Evolutionary conservation across 2,329 filamentous ascomycete genomes (phyloP), one percentile per base, ranked within the genome.

Genomic region (Trichoderma sp.): DNA sequence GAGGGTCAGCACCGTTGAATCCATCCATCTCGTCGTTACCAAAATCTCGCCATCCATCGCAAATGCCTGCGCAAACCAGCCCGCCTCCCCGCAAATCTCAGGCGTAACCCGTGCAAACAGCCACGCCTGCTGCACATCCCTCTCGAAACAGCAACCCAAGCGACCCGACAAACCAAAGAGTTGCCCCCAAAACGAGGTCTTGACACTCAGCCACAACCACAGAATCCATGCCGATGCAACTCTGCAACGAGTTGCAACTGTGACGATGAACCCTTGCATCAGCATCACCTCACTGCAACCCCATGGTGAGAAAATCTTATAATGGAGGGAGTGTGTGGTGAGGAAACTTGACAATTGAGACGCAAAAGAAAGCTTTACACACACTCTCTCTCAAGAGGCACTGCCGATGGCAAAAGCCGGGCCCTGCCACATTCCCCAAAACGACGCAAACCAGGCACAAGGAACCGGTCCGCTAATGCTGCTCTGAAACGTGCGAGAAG

Each of bases 401-500:
- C 51, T 66, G 55, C 63, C 63, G 63, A 49, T 52, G 21, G 24
- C 52, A 66, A 28, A 28, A 51, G 63, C 63, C 54, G 54, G 39
- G 16, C 39, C 63, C 49, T 34, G 32, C 32, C 32, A 34, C 32
- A 64, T 43, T 18, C 30, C n/a, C 60, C 28, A 56, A 18, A 21
- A 26, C 63, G 28, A 43, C 43, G 30, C 21, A 56, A 56, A 34
- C 63, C 63, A 56, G 52, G 52, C 21, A 56, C 63, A 65, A 54
- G 49, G 49, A 46, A 49, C 51, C 43, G 49, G 52, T 13, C 32
- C 61, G 61, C 61, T 65, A 65, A 65, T 66, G 63, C 65, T 67
- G 54, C 68, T 51, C 68, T 67, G 68, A 69, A 69, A 69, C 68
- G 68, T 69, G 68, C 68, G 24, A 69, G 28, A 69, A 69, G 65